Conservation (phyloP, 2,329 filamentous ascomycete genomes). For the Myriosclerotinia curreyana region DNA sequence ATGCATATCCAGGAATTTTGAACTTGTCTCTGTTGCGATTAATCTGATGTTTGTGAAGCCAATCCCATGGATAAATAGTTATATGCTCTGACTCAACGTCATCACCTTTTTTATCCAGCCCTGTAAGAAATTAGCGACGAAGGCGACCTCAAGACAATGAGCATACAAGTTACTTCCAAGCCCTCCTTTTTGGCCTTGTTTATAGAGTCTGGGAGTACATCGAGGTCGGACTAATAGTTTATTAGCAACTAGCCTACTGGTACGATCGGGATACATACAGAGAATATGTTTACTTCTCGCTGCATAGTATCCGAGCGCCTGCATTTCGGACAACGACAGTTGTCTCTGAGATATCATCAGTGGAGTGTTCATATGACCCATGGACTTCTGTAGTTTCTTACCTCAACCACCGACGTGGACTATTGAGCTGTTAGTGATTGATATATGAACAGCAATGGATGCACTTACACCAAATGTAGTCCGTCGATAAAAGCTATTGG, state of each 20-base stretch:
- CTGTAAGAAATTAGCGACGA: slow-evolving; percentile 43
- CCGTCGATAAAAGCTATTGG: slow-evolving; percentile 7
- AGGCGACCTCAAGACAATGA: not conserved
- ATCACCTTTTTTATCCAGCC: slow-evolving; percentile 44
- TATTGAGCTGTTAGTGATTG: slow-evolving; percentile 26
- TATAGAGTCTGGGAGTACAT: not conserved
- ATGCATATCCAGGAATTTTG: not conserved
- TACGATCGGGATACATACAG: slow-evolving; percentile 28
- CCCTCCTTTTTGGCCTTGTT: slow-evolving; percentile 34
- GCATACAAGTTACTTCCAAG: slow-evolving; percentile 51
- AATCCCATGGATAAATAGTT: slow-evolving; percentile 64
- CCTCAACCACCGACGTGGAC: slow-evolving; percentile 45
- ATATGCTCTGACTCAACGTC: slow-evolving; percentile 56
- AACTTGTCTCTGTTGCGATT: not conserved
- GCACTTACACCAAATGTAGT: slow-evolving; percentile 1
- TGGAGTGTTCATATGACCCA: not conserved
- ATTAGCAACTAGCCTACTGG: not conserved
- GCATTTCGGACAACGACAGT: slow-evolving; percentile 66
- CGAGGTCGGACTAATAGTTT: not conserved
- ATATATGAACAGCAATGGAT: not conserved
- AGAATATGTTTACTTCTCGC: slow-evolving; percentile 64
- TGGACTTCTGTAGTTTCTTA: slow-evolving; percentile 27
- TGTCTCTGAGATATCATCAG: slow-evolving; percentile 50
- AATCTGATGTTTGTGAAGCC: slow-evolving; percentile 51
- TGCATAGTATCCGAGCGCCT: slow-evolving; percentile 70